Evolutionary conservation across 139 green algal species (phyloP).

Genomic region (Closterium sp.): DNA sequence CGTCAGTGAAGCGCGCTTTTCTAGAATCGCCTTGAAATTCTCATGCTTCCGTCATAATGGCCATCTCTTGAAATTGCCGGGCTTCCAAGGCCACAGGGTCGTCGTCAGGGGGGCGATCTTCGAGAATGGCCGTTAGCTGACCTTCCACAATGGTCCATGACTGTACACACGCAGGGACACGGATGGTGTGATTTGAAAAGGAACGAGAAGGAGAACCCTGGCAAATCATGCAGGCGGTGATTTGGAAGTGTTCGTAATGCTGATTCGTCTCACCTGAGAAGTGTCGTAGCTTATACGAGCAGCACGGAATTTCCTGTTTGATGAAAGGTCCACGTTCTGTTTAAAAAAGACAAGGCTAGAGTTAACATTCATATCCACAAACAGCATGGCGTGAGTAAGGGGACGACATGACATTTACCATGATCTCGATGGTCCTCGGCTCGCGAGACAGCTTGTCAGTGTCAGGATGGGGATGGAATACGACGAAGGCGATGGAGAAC

Average conservation of each 20-base stretch:
- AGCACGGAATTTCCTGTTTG: background rate
- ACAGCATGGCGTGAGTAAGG: background rate
- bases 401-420: background rate
- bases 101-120: background rate
- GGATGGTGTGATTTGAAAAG: background rate
- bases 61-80: background rate
- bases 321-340: background rate
- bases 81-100: background rate
- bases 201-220: no score
- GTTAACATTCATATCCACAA: background rate
- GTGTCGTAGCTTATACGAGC: background rate
- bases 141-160: background rate
- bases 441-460: background rate
- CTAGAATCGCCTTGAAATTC: background rate
- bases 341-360: background rate
- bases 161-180: background rate
- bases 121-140: background rate
- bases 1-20: background rate
- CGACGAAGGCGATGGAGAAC: background rate
- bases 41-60: background rate
- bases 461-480: background rate
- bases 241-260: no score
- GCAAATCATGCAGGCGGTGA: no score
- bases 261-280: background rate
- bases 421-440: background rate